Evolutionary conservation across 2,329 filamentous ascomycete genomes (phyloP).

Genomic region (Alternaria metachromatica): DNA sequence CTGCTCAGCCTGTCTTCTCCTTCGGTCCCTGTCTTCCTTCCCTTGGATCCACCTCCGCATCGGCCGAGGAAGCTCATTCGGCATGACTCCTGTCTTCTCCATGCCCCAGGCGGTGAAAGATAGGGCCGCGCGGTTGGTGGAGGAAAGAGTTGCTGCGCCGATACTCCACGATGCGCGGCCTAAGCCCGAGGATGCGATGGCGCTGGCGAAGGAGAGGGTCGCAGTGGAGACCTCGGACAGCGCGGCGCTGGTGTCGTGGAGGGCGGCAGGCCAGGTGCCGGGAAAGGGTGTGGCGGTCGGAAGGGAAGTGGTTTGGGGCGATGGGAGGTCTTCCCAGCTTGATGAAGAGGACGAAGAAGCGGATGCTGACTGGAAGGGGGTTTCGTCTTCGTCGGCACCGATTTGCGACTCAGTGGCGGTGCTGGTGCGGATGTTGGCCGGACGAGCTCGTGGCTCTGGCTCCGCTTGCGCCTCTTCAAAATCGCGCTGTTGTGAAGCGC

Average conservation of each 20-base stretch:
- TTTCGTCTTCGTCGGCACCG: background rate
- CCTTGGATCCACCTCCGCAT: background rate
- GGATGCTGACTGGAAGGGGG: background rate
- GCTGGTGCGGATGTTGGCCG: background rate
- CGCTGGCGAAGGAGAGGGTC: conserved; percentile 12
- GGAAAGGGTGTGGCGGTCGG: conserved; percentile 10
- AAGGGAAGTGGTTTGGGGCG: background rate
- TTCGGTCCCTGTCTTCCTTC: background rate
- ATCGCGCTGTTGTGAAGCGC: background rate
- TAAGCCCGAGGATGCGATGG: conserved; percentile 16
- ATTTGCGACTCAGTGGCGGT: background rate
- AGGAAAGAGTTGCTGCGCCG: conserved; percentile 9
- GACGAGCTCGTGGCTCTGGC: background rate
- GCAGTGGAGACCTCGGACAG: conserved; percentile 13
- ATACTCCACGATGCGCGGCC: conserved; percentile 20
- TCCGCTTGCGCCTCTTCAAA: background rate
- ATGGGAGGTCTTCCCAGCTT: background rate
- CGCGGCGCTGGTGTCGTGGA: conserved; percentile 14
- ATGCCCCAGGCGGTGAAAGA: conserved; percentile 1
- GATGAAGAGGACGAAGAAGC: background rate
- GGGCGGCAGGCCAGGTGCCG: conserved; percentile 23
- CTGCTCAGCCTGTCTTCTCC: background rate
- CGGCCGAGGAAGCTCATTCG: background rate
- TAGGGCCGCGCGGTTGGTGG: background rate
- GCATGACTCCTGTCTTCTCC: background rate